A percentile compares a stretch with the other conserved stretches of the same genome.
These are phyloP conservation scores for Colletotrichum musae DNA, from an alignment of 2,329 filamentous ascomycete genomes.

Conservation along the genomic window DNA sequence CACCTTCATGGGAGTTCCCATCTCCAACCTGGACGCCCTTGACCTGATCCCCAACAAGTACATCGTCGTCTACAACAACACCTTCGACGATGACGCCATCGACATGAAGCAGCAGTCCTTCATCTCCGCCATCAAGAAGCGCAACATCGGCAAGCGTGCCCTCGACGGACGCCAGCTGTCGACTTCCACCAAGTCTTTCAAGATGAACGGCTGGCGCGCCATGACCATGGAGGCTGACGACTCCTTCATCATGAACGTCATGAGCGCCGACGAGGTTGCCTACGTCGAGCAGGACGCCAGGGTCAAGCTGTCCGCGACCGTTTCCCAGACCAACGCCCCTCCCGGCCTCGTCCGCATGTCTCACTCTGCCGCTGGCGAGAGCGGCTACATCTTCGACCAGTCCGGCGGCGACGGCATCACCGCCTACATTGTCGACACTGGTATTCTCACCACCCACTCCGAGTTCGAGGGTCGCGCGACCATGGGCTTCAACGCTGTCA, in stretches of 20 bases:
- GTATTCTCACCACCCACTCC: slow-evolving; percentile 68
- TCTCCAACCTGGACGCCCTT: slow-evolving; percentile 64
- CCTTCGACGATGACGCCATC: slow-evolving; percentile 63
- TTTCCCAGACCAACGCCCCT: slow-evolving; percentile 68
- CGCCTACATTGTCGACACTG: slow-evolving; percentile 76
- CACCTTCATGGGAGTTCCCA: slow-evolving; percentile 57
- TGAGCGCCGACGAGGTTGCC: slow-evolving; percentile 62
- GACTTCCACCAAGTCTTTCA: slow-evolving; percentile 61
- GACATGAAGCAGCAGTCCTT: slow-evolving; percentile 64
- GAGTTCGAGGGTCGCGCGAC: slow-evolving; percentile 71
- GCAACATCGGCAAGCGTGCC: slow-evolving; percentile 69
- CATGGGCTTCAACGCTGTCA: slow-evolving; percentile 67
- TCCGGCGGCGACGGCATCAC: slow-evolving; percentile 69
- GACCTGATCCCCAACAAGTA: slow-evolving; percentile 70
- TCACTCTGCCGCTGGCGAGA: slow-evolving; percentile 51
- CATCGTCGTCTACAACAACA: slow-evolving; percentile 76
- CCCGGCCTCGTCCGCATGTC: slow-evolving; percentile 69
- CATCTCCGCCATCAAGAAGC: slow-evolving; percentile 66
- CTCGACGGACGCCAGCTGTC: slow-evolving; percentile 63
- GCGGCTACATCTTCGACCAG: slow-evolving; percentile 66
- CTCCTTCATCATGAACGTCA: slow-evolving; percentile 64
- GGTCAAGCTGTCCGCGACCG: slow-evolving; percentile 59
- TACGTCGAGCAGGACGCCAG: slow-evolving; percentile 69
- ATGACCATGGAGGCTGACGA: slow-evolving; percentile 68
- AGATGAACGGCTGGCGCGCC: slow-evolving; percentile 66